Conservation (phyloP, 352 stramenopile genomes). For the Pythium myriotylum region DNA sequence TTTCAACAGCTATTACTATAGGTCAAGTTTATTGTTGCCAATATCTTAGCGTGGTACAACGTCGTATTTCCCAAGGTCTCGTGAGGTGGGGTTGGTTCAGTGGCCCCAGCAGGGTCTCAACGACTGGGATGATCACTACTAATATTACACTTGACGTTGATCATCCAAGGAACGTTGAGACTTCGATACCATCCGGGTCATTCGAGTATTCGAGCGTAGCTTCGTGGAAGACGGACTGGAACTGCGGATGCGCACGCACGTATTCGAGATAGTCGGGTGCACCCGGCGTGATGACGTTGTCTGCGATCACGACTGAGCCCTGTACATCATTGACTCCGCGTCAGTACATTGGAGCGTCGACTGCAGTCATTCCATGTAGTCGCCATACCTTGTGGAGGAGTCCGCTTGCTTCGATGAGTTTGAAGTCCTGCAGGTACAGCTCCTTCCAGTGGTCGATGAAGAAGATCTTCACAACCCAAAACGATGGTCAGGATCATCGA, state of each 20-base stretch:
- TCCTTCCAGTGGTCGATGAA: constrained; percentile 50
- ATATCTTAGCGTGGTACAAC: too few species aligned
- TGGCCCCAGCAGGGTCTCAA: too few species aligned
- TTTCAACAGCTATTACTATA: too few species aligned
- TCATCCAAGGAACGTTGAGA: constrained; percentile 31
- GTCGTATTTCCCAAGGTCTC: too few species aligned
- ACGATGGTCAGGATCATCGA: too few species aligned
- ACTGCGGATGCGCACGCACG: constrained; percentile 31
- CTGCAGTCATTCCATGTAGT: too few species aligned
- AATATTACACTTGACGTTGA: too few species aligned
- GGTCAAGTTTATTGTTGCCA: too few species aligned
- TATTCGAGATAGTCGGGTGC: constrained; percentile 46
- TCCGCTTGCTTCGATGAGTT: constrained; percentile 36
- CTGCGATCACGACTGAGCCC: constrained; percentile 41
- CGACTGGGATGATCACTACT: too few species aligned
- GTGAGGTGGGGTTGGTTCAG: too few species aligned
- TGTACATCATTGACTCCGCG: constrained; percentile 4
- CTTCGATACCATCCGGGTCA: constrained; percentile 40
- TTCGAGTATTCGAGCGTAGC: constrained; percentile 43
- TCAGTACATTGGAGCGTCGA: too few species aligned
- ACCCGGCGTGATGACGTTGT: constrained; percentile 40
- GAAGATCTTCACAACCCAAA: too few species aligned
- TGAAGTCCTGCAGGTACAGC: constrained; percentile 37
- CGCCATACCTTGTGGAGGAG: constrained; percentile 24
- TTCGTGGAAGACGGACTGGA: constrained; percentile 38